Evolutionary conservation across 441 rosid species (phyloP).

Genomic region (Arabidopsis hybrid): DNA sequence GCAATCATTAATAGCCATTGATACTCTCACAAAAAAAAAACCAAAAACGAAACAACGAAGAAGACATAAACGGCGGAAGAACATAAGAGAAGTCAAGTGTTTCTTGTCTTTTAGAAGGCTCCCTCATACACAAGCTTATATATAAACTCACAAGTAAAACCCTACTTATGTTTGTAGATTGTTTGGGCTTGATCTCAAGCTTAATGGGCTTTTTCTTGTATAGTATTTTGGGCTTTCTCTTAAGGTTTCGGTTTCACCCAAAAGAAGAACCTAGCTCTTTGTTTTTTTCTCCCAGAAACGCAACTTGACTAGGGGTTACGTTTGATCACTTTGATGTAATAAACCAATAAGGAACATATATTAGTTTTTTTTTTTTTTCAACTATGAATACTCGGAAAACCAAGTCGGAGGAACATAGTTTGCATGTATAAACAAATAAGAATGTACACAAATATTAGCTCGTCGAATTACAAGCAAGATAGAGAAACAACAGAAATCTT

Average conservation of each 20-base stretch:
- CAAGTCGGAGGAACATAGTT: too few species aligned
- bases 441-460: too few species aligned
- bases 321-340: too few species aligned
- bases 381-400: too few species aligned
- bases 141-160: conserved; percentile 12
- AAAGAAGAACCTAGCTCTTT: background rate
- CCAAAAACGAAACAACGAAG: background rate
- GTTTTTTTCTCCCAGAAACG: too few species aligned
- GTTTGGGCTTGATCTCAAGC: background rate
- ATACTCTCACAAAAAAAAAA: background rate
- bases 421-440: too few species aligned
- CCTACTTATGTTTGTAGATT: conserved; percentile 8
- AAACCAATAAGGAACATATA: too few species aligned
- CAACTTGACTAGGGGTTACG: too few species aligned
- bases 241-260: background rate
- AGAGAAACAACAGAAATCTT: too few species aligned
- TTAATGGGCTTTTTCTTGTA: background rate
- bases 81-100: background rate
- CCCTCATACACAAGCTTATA: background rate
- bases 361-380: too few species aligned
- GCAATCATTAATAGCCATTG: conserved; percentile 15
- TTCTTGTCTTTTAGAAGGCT: rapidly evolving
- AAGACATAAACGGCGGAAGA: conserved; percentile 9
- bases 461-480: too few species aligned
- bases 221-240: background rate